A percentile compares a stretch with the other conserved stretches of the same genome.
phyloP scores from a whole-genome alignment of 805 yeast genomes.

The Zygosaccharomyces pseudorouxii region DNA sequence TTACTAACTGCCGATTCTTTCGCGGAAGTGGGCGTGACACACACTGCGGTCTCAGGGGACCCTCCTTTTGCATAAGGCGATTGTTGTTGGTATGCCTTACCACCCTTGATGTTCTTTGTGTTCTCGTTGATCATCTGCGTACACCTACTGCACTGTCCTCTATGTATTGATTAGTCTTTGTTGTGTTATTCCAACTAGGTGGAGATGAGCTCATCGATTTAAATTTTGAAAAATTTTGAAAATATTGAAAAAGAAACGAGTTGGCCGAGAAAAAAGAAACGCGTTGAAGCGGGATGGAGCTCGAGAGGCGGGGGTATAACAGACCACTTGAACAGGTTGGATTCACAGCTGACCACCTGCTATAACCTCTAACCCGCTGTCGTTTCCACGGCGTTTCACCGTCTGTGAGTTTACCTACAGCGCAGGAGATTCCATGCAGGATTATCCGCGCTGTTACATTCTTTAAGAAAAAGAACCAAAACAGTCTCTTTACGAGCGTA shows the following conservation, averaged over 20 bases:
- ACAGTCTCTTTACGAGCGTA: no score
- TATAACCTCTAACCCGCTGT: no score
- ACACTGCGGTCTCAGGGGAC: not conserved
- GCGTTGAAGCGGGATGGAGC: not conserved
- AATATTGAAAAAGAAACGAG: not conserved
- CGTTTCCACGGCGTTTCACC: no score
- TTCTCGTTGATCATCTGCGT: conserved; percentile 10
- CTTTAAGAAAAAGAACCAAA: not conserved
- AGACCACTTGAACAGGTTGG: not conserved
- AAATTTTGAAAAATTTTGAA: not conserved
- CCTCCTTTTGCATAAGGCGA: not conserved
- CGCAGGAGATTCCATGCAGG: no score
- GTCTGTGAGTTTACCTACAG: no score
- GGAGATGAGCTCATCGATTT: conserved; percentile 3
- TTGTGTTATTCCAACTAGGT: not conserved
- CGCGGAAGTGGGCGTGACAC: not conserved
- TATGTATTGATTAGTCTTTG: not conserved
- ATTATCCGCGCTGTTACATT: not conserved
- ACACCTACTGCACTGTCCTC: not conserved
- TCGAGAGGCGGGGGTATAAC: not conserved
- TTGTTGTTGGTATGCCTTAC: not conserved
- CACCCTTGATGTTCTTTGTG: conserved; percentile 3
- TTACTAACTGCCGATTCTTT: not conserved
- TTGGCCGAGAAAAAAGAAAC: not conserved
- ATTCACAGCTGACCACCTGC: no score